Evolutionary conservation across 441 rosid genomes (phyloP).

Genomic region (Omphalea diandra): DNA sequence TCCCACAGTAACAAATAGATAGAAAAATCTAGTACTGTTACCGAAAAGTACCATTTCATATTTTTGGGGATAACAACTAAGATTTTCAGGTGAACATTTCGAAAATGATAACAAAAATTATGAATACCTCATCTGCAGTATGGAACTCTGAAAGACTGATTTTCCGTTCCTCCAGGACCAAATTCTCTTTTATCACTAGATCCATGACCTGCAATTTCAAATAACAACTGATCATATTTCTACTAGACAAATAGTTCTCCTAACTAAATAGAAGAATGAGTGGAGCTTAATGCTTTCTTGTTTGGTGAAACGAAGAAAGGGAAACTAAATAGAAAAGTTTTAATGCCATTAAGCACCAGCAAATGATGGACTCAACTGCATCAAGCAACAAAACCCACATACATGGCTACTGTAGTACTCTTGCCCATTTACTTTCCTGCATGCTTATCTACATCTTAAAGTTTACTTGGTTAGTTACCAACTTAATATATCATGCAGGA

Average conservation of each 20-base stretch:
- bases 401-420: not conserved
- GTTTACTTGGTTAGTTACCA: not conserved
- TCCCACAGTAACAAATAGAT: not conserved
- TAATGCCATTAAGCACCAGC: not conserved
- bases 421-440: not conserved
- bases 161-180: constrained; percentile 69
- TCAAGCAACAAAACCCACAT: not conserved
- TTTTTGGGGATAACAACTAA: not conserved
- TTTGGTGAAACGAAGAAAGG: not conserved
- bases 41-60: not conserved
- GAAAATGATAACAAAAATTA: constrained; percentile 8
- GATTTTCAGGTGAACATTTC: not conserved
- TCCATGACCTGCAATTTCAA: constrained; percentile 65
- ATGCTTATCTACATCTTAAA: not conserved
- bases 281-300: not conserved
- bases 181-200: constrained; percentile 60
- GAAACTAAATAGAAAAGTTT: not conserved
- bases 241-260: not conserved
- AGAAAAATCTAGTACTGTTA: not conserved
- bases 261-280: not conserved
- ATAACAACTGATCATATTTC: constrained; percentile 5
- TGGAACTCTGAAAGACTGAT: constrained; percentile 85
- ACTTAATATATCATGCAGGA: no score
- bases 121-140: constrained; percentile 78
- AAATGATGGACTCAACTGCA: not conserved